Base-by-base conservation (phyloP, 495 filamentous ascomycete species). In the Halenospora varia region DNA sequence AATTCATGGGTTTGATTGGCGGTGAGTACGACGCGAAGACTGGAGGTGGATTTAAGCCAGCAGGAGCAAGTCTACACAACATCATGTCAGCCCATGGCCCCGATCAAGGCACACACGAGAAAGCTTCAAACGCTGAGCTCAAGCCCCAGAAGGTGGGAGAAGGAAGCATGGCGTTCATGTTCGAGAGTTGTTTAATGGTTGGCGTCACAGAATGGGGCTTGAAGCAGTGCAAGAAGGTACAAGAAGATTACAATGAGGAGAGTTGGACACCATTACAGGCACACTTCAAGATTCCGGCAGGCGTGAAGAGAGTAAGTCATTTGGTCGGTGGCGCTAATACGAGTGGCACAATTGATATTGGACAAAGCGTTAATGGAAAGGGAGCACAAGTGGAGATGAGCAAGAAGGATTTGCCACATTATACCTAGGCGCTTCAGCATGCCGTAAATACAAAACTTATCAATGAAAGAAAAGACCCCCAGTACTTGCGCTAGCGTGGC, bases 161-260 rank as follows among this genome's bases (percentile, higher is more conserved):
- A 51, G 80, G 78, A 19, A 82, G 80, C 59, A 83, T 82, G 62
- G 82, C 82, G 25, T 83, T 85, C 60, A 92, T 92, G 82, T 81
- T 77, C 62, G 79, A 77, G 73, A 89, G 86, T 66, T 82, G 79
- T 58, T 69, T 90, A 41, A 95, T 96, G 92, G 81, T 96, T 10
- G 92, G 92, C 2, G 90, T 96, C 13, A 95, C 91, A 15, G 88
- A 93, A 61, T 96, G 92, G 92, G 92, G 90, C 0, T 70, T 96
- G 51, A 86, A 88, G 71, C 85, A 78, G 46, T 96, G 91, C 62
- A 76, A 80, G 64, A 95, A 93, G 76, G 87, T 95, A 39, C 92
- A 96, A 72, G 78, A 83, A 60, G 82, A 80, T 53, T 96, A 96
- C 64, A 93, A 85, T 66, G 82, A 84, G 51, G 87, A 96, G 71